Evolutionary conservation across 2,329 filamentous ascomycete species (phyloP).

Genomic region (Cladosporium sp.): DNA sequence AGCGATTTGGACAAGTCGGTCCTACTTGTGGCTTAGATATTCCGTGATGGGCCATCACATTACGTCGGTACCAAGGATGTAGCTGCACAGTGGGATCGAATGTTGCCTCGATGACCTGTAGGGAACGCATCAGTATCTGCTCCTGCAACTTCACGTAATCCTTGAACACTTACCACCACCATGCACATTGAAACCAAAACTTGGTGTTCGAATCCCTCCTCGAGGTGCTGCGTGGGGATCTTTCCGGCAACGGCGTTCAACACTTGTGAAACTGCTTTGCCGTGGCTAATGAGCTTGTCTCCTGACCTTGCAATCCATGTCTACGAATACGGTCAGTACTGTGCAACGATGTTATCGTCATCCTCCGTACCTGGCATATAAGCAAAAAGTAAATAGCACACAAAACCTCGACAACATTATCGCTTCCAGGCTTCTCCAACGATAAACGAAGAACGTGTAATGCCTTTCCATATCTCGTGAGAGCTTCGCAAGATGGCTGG

Average conservation of each 20-base stretch:
- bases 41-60: not conserved
- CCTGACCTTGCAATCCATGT: constrained; percentile 7
- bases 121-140: not conserved
- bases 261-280: constrained; percentile 7
- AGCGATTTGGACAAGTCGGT: not conserved
- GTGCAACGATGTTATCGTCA: not conserved
- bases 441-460: constrained; percentile 6
- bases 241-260: constrained; percentile 9
- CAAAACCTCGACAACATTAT: constrained; percentile 9
- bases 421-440: not conserved
- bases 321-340: not conserved
- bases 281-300: constrained; percentile 2
- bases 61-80: constrained; percentile 7
- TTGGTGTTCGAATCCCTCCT: constrained; percentile 6
- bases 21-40: not conserved
- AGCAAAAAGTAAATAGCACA: constrained; percentile 16
- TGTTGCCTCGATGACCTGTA: constrained; percentile 2
- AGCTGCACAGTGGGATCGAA: constrained; percentile 6
- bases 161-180: constrained; percentile 1
- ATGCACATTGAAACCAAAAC: constrained; percentile 4
- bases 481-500: not conserved
- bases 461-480: constrained; percentile 11
- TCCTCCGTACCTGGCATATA: constrained; percentile 13
- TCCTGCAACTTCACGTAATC: too few relatives aligned
- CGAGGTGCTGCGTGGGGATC: not conserved